phyloP scores from a whole-genome alignment of 2,329 filamentous ascomycete genomes.

The Fusarium sp. region DNA sequence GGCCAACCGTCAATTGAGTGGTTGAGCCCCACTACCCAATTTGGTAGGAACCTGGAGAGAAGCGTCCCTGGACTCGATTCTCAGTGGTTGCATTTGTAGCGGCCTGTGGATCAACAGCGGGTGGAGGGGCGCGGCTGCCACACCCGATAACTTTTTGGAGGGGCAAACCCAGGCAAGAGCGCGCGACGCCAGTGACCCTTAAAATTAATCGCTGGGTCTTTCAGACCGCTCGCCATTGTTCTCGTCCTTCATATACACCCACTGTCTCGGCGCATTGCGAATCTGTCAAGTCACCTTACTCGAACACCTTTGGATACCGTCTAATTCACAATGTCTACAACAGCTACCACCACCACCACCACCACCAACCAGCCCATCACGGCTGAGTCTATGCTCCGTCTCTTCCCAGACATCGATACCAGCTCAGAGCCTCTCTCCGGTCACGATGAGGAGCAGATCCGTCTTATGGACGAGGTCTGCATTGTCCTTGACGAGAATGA shows the following conservation, averaged over 20 bases:
- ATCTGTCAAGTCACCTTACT: not conserved
- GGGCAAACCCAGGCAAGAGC: slow-evolving; percentile 39
- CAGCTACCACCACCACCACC: slow-evolving; percentile 59
- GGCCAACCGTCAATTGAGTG: slow-evolving; percentile 31
- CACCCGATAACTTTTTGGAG: slow-evolving; percentile 40
- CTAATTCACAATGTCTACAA: slow-evolving; percentile 48
- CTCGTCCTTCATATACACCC: slow-evolving; percentile 9
- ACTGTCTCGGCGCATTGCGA: slow-evolving; percentile 3
- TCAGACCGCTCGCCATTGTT: slow-evolving; percentile 34
- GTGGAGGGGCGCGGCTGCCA: slow-evolving; percentile 38
- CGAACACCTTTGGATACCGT: not conserved
- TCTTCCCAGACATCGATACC: slow-evolving; percentile 87
- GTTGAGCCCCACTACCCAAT: slow-evolving; percentile 39
- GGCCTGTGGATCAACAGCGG: slow-evolving; percentile 32
- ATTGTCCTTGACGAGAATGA: slow-evolving; percentile 96
- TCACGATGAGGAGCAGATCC: slow-evolving; percentile 97
- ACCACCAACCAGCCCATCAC: slow-evolving; percentile 73
- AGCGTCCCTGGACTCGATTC: slow-evolving; percentile 5
- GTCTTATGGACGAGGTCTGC: slow-evolving; percentile 98
- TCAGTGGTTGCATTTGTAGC: slow-evolving; percentile 37
- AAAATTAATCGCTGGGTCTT: slow-evolving; percentile 39
- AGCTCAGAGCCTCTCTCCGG: slow-evolving; percentile 81
- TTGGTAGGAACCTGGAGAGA: slow-evolving; percentile 29
- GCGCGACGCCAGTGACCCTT: slow-evolving; percentile 37
- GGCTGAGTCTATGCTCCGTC: slow-evolving; percentile 83